Base-by-base conservation (phyloP, 2,329 filamentous ascomycete genomes). In the Penicillium sp. region DNA sequence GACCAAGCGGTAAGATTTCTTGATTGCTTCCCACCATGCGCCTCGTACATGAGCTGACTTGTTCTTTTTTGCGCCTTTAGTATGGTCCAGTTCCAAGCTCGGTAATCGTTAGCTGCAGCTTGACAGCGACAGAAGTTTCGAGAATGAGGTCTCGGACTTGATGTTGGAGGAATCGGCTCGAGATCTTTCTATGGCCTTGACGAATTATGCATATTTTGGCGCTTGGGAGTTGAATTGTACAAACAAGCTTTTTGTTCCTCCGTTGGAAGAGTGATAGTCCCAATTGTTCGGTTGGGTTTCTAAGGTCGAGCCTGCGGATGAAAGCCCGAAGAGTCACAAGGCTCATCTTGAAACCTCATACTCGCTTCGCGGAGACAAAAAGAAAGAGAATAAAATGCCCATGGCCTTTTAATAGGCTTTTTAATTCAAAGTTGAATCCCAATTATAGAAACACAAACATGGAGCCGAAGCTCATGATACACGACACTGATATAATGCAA, bases 11-110 rank as follows among this genome's bases (percentile, higher is more conserved):
- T 97, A 73, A 76, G 88, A 78, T 55, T 42, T 44, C 48, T 24
- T 48, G 47, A 43, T 48, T 52, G 41, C 24, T 38, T 29, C 36
- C 40, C 4, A 32, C 16, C 5, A 42, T 62, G 56, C 49, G 41
- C 39, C 22, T 36, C 18, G 32, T 39, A 48, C 48, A 36, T 43
- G 24, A 13, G 45, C 62, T 65, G 41, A 65, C 38, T n/a, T 48
- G 27, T 49, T 43, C 6, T 47, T n/a, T 47, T 44, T 56, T 45
- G 48, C n/a, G 52, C 16, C 42, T 4, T 51, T 65, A 96, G 93
- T 70, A 97, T 97, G 92, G 92, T 97, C 48, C 94, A 99, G 78
- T 97, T 99, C 69, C 92, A 99, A 81, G 94, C 94, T 48, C 85
- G 93, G 77, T 97, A 75, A 81, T 59, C 7, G 14, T 2, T n/a